These are phyloP conservation scores for Canavalia ensiformis DNA, from an alignment of 306 rosid genomes.

Conservation along the genomic window DNA sequence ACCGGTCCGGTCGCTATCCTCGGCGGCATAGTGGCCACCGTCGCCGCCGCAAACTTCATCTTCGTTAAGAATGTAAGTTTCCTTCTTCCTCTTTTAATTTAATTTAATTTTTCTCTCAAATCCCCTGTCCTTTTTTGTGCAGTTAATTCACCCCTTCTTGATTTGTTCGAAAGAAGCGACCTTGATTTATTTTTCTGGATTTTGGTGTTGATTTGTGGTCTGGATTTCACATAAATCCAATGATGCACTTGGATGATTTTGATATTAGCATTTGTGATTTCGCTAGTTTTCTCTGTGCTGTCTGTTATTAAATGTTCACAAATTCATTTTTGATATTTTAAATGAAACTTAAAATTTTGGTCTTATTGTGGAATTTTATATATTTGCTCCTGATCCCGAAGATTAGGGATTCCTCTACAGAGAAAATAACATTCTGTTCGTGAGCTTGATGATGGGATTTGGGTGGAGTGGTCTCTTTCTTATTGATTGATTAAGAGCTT, in stretches of 20 bases:
- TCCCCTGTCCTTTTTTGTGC: background rate
- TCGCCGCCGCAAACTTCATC: slow-evolving; percentile 59
- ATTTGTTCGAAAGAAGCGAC: slow-evolving; percentile 23
- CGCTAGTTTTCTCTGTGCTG: background rate
- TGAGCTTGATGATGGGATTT: slow-evolving; percentile 20
- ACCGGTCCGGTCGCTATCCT: slow-evolving; percentile 66
- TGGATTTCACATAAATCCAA: background rate
- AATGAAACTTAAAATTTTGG: background rate
- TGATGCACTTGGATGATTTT: background rate
- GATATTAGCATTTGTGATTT: background rate
- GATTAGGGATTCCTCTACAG: background rate
- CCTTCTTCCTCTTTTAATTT: background rate
- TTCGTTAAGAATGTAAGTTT: slow-evolving; percentile 59
- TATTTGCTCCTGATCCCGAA: background rate
- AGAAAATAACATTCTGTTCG: background rate
- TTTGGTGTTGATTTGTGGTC: slow-evolving; percentile 4
- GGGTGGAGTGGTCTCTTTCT: background rate
- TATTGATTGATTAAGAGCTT: slow-evolving; percentile 30
- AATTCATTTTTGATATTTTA: slow-evolving; percentile 10
- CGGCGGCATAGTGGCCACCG: slow-evolving; percentile 72
- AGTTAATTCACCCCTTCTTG: background rate
- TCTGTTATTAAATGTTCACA: background rate
- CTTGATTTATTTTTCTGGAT: slow-evolving; percentile 36
- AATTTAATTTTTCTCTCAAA: background rate
- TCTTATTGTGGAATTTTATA: background rate